Percentiles rank a stretch among this genome's conserved stretches.
phyloP scores from a whole-genome alignment of 2,329 filamentous ascomycete species.

The Cordyceps cicadae region DNA sequence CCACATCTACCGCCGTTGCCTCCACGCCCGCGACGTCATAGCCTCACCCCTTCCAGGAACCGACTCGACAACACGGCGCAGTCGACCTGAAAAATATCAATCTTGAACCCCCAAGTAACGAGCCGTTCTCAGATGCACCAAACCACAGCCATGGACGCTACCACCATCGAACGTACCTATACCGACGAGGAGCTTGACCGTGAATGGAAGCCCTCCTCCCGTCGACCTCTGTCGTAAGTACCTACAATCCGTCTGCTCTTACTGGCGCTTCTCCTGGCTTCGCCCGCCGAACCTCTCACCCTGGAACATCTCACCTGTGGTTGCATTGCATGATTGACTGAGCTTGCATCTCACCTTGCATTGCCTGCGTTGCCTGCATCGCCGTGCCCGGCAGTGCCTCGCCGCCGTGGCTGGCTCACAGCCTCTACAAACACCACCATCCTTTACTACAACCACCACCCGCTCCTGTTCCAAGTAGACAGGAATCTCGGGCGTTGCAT shows the following conservation, averaged over 20 bases:
- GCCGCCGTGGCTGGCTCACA: not conserved
- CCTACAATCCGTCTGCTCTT: constrained; percentile 29
- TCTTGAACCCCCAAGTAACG: no score
- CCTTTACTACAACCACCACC: constrained; percentile 5
- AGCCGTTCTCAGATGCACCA: not conserved
- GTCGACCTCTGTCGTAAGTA: constrained; percentile 76
- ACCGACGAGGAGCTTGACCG: constrained; percentile 64
- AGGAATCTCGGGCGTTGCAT: not conserved
- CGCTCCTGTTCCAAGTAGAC: not conserved
- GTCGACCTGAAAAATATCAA: not conserved
- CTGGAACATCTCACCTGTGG: not conserved
- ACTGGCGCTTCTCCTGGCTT: not conserved
- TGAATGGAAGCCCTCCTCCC: constrained; percentile 71
- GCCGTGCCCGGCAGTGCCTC: not conserved
- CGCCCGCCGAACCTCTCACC: not conserved
- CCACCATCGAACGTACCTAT: constrained; percentile 6
- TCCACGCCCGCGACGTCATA: constrained; percentile 10
- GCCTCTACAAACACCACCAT: not conserved
- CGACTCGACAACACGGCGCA: not conserved
- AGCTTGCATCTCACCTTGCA: not conserved
- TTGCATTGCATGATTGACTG: not conserved
- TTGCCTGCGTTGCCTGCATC: not conserved
- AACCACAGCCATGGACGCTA: not conserved
- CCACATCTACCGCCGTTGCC: not conserved
- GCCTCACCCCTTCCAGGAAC: constrained; percentile 3